These are phyloP conservation scores for Phytophthora citricola DNA, from an alignment of 352 stramenopile species.

Conservation along the genomic window DNA sequence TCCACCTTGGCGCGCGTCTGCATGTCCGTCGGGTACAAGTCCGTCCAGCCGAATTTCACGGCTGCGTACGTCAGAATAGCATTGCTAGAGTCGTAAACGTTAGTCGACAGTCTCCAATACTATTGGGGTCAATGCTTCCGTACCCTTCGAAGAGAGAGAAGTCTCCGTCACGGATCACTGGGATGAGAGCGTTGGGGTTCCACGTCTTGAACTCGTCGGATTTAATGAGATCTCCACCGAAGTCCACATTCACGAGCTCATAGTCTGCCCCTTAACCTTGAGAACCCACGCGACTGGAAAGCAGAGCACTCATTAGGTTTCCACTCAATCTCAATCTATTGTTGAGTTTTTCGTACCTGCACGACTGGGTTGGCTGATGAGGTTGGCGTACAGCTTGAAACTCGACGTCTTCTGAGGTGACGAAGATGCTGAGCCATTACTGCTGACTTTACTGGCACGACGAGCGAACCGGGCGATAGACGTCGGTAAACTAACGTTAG, in stretches of 20 bases:
- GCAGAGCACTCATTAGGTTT: not conserved
- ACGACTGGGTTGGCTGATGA: slow-evolving; percentile 50
- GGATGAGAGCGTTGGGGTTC: slow-evolving; percentile 62
- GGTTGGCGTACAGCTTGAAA: slow-evolving; percentile 55
- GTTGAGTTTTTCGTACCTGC: slow-evolving; percentile 24
- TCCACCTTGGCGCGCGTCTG: slow-evolving; percentile 53
- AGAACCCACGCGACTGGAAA: slow-evolving; percentile 40
- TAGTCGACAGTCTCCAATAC: slow-evolving; percentile 1
- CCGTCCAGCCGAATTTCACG: slow-evolving; percentile 51
- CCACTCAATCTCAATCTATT: not conserved
- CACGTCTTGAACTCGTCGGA: slow-evolving; percentile 57
- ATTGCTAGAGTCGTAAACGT: slow-evolving; percentile 24
- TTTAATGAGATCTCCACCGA: slow-evolving; percentile 28
- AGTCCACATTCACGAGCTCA: slow-evolving; percentile 47
- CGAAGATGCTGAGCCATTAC: slow-evolving; percentile 14
- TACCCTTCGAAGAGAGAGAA: slow-evolving; percentile 66
- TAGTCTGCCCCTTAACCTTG: slow-evolving; percentile 54
- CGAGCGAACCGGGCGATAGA: slow-evolving; percentile 33
- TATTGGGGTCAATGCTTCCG: not conserved
- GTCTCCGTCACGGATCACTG: slow-evolving; percentile 58
- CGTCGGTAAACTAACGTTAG: slow-evolving; percentile 17
- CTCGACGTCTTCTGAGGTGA: slow-evolving; percentile 29
- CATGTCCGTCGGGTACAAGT: slow-evolving; percentile 49
- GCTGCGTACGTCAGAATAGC: slow-evolving; percentile 55
- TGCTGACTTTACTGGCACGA: slow-evolving; percentile 31